Evolutionary conservation across 345 rosid species (phyloP), one percentile per base, ranked within the genome.

Genomic region (Salix brachista): DNA sequence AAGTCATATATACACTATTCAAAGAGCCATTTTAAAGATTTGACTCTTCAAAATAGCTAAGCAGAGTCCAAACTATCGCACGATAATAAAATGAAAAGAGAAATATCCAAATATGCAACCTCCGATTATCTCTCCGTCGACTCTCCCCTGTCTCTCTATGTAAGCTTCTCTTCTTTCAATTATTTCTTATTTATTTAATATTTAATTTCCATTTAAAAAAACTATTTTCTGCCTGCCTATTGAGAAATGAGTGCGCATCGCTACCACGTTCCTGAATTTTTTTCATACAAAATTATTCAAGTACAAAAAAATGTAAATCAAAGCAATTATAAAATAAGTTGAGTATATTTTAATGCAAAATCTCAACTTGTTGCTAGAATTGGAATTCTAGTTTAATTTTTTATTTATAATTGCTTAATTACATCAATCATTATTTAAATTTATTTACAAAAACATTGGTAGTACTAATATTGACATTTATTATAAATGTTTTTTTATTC

Each of bases 61-160:
- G n/a, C n/a, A n/a, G n/a, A 19, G 75, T 70, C 67, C 86, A 77
- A 84, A 85, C 78, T 84, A 48, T 88, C 87, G 87, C 89, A 86
- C 87, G 90, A 88, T 85, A 88, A 30, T 79, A 52, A 73, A 46
- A 54, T 64, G 32, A 17, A 23, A 34, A 80, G 30, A 50, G 36
- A 34, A 78, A 8, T n/a, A 37, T 73, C 66, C 74, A 71, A 74
- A 69, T 75, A 82, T 77, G 75, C 86, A 61, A 76, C 79, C 30
- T n/a, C n/a, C n/a, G n/a, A n/a, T n/a, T n/a, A n/a, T n/a, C n/a
- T n/a, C n/a, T n/a, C n/a, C n/a, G n/a, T n/a, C n/a, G n/a, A n/a
- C n/a, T n/a, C n/a, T n/a, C n/a, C n/a, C n/a, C n/a, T n/a, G n/a
- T n/a, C n/a, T n/a, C n/a, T n/a, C n/a, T n/a, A n/a, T n/a, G n/a